Base-by-base conservation (phyloP, 352 stramenopile genomes). In the Blastocystis sp. region DNA sequence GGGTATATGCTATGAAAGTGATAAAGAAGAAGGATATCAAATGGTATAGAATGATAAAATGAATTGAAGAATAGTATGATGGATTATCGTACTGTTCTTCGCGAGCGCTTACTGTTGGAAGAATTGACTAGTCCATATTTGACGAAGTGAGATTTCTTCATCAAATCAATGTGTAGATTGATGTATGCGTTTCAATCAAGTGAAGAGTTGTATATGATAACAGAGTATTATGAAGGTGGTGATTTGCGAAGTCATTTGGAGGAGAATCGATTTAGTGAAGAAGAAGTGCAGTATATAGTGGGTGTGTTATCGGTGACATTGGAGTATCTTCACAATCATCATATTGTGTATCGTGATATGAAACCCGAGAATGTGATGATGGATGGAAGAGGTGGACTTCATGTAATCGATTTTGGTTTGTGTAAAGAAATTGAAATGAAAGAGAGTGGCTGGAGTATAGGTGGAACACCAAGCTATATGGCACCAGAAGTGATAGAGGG, bases 221-320 rank as follows among this genome's bases (percentile, higher is more conserved):
- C 98, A 16, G 96, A 99, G 89, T 98, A 97, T 79, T 98, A 94
- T 89, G 91, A 94, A 4, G 96, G 96, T 14, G 96, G 96, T 49
- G 95, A 98, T 88, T 90, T 99, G 44, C 87, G 97, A 97, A 89
- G 94, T 98, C 89, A 89, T 98, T 9, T 97, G 92, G 51, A 90
- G 93, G 95, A 97, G 89, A 91, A 94, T 88, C 92, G 94, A 61
- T 97, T 98, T 87, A 92, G 95, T 54, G 94, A 98, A 89, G 89
- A 91, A 16, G 93, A 97, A 87, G 91, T 94, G 91, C 91, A 44
- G 96, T 97, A 87, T 97, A 97, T 87, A 90, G 89, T 0, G 94
- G 93, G n/a, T 0, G 92, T 97, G 86, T 88, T 96, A 3, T 90
- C 94, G 18, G 91, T 98, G 14, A 95, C 93, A 36, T 90, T 97